phyloP scores from a whole-genome alignment of 208 protist genomes.

The Acanthamoeba triangularis region DNA sequence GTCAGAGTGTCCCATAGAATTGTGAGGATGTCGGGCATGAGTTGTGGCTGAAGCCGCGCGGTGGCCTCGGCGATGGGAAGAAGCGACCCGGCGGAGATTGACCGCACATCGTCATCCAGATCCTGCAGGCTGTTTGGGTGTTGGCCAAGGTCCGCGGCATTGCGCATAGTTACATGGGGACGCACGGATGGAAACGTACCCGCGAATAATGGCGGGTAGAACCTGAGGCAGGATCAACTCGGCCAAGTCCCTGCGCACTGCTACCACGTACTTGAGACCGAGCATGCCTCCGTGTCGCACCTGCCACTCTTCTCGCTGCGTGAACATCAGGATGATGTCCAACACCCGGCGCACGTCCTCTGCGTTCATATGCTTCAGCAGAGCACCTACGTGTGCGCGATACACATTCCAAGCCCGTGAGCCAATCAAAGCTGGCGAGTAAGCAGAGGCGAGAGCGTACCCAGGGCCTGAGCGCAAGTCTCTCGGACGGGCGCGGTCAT shows the following conservation, averaged over 20 bases:
- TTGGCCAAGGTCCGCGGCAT: not conserved
- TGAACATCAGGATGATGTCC: conserved; percentile 80
- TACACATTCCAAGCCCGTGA: too few relatives aligned
- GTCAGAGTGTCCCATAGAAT: conserved; percentile 90
- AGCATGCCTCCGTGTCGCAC: conserved; percentile 88
- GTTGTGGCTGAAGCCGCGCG: not conserved
- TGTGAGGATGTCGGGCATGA: conserved; percentile 81
- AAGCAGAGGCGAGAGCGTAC: conserved; percentile 48
- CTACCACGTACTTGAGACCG: conserved; percentile 90
- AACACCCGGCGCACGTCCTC: conserved; percentile 79
- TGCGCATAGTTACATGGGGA: too few relatives aligned
- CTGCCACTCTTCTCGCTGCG: conserved; percentile 75
- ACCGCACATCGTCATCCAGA: conserved; percentile 89
- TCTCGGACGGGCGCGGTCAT: conserved; percentile 85
- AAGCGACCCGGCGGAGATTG: conserved; percentile 86
- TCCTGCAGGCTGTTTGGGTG: conserved; percentile 80
- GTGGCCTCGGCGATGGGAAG: conserved; percentile 80
- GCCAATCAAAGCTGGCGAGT: too few relatives aligned
- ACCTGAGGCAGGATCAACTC: conserved; percentile 77
- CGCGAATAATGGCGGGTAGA: conserved; percentile 72
- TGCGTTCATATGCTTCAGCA: conserved; percentile 83
- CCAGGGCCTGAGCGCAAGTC: conserved; percentile 90
- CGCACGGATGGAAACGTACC: not conserved
- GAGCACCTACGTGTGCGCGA: conserved; percentile 78
- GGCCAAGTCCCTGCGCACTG: conserved; percentile 85